Evolutionary conservation across 2,329 filamentous ascomycete genomes (phyloP).

Genomic region (Calonectria leucothoes): DNA sequence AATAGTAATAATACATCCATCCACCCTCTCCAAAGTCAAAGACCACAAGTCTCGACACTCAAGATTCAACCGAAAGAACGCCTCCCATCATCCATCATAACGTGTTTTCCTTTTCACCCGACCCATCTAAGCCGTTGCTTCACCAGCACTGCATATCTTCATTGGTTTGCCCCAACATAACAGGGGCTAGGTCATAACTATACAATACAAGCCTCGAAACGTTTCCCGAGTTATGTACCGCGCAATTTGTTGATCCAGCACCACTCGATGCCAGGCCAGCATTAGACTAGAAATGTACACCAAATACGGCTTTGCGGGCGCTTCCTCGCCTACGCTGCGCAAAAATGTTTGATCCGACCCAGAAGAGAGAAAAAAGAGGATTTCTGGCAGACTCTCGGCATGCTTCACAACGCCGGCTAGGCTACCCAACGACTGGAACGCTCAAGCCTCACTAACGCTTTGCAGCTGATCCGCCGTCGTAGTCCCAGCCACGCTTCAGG

Average conservation of each 20-base stretch:
- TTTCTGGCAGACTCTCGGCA: background rate
- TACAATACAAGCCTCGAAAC: background rate
- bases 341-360: background rate
- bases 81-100: slow-evolving; percentile 22
- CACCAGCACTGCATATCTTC: background rate
- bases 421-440: background rate
- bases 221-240: background rate
- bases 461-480: slow-evolving; percentile 53
- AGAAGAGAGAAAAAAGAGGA: background rate
- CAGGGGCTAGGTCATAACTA: background rate
- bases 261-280: background rate
- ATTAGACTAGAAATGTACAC: slow-evolving; percentile 3
- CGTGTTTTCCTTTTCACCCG: slow-evolving; percentile 3
- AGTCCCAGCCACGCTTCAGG: slow-evolving; percentile 72
- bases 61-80: slow-evolving; percentile 19
- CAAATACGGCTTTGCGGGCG: background rate
- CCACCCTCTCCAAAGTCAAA: slow-evolving; percentile 5
- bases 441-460: slow-evolving; percentile 41
- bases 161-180: background rate
- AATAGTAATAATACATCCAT: slow-evolving; percentile 22
- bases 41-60: background rate
- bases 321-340: background rate
- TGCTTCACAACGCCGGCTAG: background rate
- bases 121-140: background rate
- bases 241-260: background rate